A percentile compares a stretch with the other conserved stretches of the same genome.
These are phyloP conservation scores for Lasiodiplodia theobromae DNA, from an alignment of 2,329 filamentous ascomycete genomes.

Conservation along the genomic window DNA sequence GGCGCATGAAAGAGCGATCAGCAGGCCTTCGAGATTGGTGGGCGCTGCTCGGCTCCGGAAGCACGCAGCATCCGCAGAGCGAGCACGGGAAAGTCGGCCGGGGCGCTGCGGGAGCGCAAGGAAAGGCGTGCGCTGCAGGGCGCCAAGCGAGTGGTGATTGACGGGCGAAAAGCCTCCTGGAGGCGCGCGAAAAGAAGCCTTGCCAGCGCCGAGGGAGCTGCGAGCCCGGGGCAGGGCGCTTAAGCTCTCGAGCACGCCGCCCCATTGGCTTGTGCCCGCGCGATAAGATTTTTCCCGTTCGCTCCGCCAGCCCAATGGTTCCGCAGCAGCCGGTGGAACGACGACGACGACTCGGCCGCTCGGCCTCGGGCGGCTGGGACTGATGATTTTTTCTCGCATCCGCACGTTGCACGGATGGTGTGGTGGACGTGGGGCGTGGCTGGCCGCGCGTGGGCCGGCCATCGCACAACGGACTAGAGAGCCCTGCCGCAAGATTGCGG, in stretches of 20 bases:
- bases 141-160: constrained; percentile 16
- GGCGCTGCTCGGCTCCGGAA: constrained; percentile 24
- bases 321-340: neutral
- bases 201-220: constrained; percentile 18
- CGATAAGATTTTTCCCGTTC: neutral
- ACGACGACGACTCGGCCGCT: neutral
- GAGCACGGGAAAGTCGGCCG: constrained; percentile 23
- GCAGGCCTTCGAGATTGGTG: constrained; percentile 20
- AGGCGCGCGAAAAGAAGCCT: neutral
- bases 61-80: constrained; percentile 20
- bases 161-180: constrained; percentile 14
- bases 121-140: neutral
- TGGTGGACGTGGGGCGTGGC: constrained; percentile 4
- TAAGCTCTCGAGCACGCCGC: neutral
- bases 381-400: constrained; percentile 3
- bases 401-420: constrained; percentile 14
- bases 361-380: constrained; percentile 8
- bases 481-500: constrained; percentile 6
- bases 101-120: constrained; percentile 24
- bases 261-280: constrained; percentile 1
- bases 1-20: constrained; percentile 26
- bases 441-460: constrained; percentile 14
- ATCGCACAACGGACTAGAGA: neutral
- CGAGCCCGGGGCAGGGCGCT: constrained; percentile 10
- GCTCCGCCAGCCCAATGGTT: neutral